phyloP scores from a whole-genome alignment of 164 flowering plant genomes.

The Paratinospora sagittata region DNA sequence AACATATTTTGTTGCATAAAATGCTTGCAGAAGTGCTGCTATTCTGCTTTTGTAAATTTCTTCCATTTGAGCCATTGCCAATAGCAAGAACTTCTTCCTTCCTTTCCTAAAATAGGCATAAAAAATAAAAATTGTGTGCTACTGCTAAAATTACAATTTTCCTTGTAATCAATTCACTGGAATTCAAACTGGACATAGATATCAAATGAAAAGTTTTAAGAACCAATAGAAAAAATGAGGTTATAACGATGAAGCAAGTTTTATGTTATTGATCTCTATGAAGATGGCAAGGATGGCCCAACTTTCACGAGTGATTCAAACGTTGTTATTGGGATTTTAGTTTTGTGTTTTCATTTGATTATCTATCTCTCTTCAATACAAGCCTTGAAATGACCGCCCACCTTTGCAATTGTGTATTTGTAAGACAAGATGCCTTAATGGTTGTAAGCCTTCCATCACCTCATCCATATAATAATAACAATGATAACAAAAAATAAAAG shows the following conservation, averaged over 20 bases:
- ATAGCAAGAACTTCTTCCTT: neutral
- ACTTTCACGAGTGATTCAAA: neutral
- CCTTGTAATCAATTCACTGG: neutral
- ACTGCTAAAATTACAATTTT: neutral
- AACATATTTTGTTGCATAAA: slow-evolving; percentile 25
- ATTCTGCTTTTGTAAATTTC: slow-evolving; percentile 25
- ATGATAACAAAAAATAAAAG: too few relatives aligned
- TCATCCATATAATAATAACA: too few relatives aligned
- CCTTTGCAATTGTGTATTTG: neutral
- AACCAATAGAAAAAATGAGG: neutral
- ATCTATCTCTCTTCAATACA: neutral
- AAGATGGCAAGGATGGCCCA: neutral
- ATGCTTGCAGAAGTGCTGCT: slow-evolving; percentile 29
- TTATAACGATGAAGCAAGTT: too few relatives aligned
- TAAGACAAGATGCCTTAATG: neutral
- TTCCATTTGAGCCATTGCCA: slow-evolving; percentile 34
- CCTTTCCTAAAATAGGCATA: neutral
- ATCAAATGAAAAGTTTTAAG: neutral
- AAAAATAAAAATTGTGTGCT: neutral
- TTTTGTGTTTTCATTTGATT: neutral
- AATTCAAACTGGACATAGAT: neutral
- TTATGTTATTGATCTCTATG: too few relatives aligned
- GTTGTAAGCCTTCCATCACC: too few relatives aligned
- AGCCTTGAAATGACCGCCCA: neutral
- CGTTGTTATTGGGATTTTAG: neutral